Evolutionary conservation across 2,329 filamentous ascomycete species (phyloP).

Genomic region (Pestalotiopsis sp.): DNA sequence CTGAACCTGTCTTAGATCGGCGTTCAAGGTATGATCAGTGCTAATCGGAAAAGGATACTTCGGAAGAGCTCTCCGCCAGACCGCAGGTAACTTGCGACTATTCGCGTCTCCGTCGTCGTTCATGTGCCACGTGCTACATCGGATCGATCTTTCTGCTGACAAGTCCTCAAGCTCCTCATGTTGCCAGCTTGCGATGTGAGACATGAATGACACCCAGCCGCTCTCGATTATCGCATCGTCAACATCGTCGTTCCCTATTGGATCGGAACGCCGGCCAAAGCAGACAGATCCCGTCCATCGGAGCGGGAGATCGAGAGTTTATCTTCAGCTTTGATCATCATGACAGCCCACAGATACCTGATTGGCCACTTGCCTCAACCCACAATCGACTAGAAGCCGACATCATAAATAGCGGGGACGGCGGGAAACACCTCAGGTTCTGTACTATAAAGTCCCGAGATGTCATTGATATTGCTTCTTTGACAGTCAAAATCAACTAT

Average conservation of each 20-base stretch:
- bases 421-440: neutral
- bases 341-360: neutral
- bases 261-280: neutral
- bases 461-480: neutral
- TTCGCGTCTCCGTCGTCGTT: too few relatives aligned
- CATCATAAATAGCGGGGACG: neutral
- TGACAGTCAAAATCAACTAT: neutral
- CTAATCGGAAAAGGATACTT: too few relatives aligned
- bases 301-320: neutral
- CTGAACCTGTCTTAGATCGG: too few relatives aligned
- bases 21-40: too few relatives aligned
- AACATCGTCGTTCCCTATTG: neutral
- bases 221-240: neutral
- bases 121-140: too few relatives aligned
- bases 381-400: neutral
- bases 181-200: neutral
- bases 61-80: too few relatives aligned
- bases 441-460: neutral
- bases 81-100: too few relatives aligned
- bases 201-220: neutral
- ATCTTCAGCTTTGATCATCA: neutral
- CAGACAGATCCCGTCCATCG: neutral
- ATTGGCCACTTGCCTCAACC: neutral
- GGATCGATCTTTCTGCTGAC: too few relatives aligned
- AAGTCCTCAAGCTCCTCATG: too few relatives aligned